These are phyloP conservation scores for Phalaenopsis equestris DNA, from an alignment of 106 monocot genomes.

Conservation along the genomic window DNA sequence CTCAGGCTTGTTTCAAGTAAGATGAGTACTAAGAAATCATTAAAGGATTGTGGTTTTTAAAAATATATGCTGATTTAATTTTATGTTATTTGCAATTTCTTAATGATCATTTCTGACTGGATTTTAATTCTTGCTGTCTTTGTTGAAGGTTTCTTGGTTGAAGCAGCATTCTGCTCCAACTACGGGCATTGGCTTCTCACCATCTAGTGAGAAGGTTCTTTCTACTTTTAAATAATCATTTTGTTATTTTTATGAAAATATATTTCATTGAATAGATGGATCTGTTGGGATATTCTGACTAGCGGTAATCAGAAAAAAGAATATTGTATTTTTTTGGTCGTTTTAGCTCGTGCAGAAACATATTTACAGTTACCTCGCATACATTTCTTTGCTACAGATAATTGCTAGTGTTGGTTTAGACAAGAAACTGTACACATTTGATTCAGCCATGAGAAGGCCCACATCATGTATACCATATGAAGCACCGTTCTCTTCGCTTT, in stretches of 20 bases:
- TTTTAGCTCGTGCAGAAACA: neutral
- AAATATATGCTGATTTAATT: neutral
- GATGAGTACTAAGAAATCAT: neutral
- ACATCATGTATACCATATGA: constrained; percentile 59
- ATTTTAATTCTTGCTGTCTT: neutral
- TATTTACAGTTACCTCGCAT: constrained; percentile 7
- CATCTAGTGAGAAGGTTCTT: constrained; percentile 83
- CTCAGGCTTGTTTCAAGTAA: neutral
- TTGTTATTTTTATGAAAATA: neutral
- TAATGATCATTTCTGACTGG: neutral
- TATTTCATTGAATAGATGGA: neutral
- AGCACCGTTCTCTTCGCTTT: constrained; percentile 78
- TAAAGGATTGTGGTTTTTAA: neutral
- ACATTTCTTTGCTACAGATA: constrained; percentile 34
- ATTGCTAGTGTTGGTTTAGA: constrained; percentile 90
- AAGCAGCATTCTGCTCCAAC: constrained; percentile 97
- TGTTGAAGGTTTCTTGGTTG: constrained; percentile 80
- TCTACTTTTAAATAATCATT: constrained; percentile 2
- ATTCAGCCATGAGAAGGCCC: constrained; percentile 51
- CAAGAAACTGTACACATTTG: constrained; percentile 80
- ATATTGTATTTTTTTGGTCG: neutral
- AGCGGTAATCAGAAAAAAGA: neutral
- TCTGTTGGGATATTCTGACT: neutral
- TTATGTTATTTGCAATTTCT: neutral
- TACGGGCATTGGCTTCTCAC: constrained; percentile 86